A percentile compares a stretch with the other conserved stretches of the same genome.
phyloP scores from a whole-genome alignment of 176 grass and related monocot species.

The Eremochloa ophiuroides region DNA sequence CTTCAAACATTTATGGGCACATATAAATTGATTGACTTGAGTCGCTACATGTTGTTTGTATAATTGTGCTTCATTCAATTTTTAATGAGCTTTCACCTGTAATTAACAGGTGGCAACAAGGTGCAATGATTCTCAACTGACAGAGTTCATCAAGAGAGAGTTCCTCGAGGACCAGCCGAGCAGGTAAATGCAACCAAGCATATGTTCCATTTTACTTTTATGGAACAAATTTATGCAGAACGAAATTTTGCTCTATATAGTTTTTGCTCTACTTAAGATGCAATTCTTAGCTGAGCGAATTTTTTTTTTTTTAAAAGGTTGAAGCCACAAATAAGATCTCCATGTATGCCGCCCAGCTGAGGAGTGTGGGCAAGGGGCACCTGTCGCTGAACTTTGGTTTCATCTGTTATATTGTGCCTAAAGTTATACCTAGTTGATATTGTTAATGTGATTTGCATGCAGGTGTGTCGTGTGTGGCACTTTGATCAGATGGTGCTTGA shows the following conservation, averaged over 20 bases:
- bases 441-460: constrained; percentile 6
- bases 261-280: neutral
- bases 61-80: neutral
- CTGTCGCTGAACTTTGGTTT: neutral
- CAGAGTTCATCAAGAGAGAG: constrained; percentile 69
- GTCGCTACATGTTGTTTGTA: neutral
- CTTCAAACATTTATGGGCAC: neutral
- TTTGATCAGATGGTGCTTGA: constrained; percentile 79
- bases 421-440: no score
- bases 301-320: constrained; percentile 37
- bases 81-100: neutral
- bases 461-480: constrained; percentile 98
- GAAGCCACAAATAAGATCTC: constrained; percentile 86
- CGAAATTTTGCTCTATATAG: neutral
- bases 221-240: neutral
- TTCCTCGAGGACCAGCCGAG: constrained; percentile 72
- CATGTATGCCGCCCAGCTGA: constrained; percentile 70
- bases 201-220: neutral
- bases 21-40: neutral
- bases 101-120: constrained; percentile 63
- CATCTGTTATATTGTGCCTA: neutral
- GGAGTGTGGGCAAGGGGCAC: constrained; percentile 88
- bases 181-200: constrained; percentile 48
- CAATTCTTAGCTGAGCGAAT: neutral
- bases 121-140: constrained; percentile 73